A percentile compares a stretch with the other conserved stretches of the same genome.
Conservation (phyloP, 345 rosid species). For the Heritiera fomes region DNA sequence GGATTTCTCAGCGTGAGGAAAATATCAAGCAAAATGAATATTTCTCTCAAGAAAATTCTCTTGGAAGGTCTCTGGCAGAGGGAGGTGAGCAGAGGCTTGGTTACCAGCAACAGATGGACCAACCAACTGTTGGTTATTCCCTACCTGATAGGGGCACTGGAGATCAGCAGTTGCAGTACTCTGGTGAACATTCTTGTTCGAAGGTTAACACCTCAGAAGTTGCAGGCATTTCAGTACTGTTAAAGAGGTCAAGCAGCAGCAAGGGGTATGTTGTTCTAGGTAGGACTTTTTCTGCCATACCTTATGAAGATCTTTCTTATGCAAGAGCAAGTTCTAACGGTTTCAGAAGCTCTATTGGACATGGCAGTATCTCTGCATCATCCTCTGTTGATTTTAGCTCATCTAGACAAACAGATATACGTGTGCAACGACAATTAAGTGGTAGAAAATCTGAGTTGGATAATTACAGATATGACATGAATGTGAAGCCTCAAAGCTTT, state of each 20-base stretch:
- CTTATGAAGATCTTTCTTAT: slow-evolving; percentile 71
- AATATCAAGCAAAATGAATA: slow-evolving; percentile 34
- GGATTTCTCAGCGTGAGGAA: slow-evolving; percentile 36
- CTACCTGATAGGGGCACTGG: slow-evolving; percentile 33
- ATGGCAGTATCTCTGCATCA: slow-evolving; percentile 73
- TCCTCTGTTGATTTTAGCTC: slow-evolving; percentile 81
- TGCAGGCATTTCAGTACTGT: slow-evolving; percentile 65
- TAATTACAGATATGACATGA: slow-evolving; percentile 54
- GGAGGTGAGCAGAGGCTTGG: slow-evolving; percentile 40
- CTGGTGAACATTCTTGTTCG: slow-evolving; percentile 31
- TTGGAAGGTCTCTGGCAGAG: slow-evolving; percentile 32
- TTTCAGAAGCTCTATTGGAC: slow-evolving; percentile 80
- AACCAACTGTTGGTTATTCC: slow-evolving; percentile 37
- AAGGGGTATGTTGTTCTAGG: slow-evolving; percentile 70
- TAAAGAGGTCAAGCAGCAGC: slow-evolving; percentile 78
- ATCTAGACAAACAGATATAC: slow-evolving; percentile 59
- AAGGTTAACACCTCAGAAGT: slow-evolving; percentile 49
- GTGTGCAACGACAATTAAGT: slow-evolving; percentile 66
- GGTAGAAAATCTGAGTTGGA: slow-evolving; percentile 61
- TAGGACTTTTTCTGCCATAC: slow-evolving; percentile 59
- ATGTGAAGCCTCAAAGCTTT: slow-evolving; percentile 58
- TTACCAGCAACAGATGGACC: slow-evolving; percentile 40
- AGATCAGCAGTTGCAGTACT: slow-evolving; percentile 36
- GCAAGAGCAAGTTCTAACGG: slow-evolving; percentile 64
- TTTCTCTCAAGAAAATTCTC: slow-evolving; percentile 39